These are phyloP conservation scores for Mycena sanguinolenta DNA, from an alignment of 768 basidiomycete genomes.

Conservation along the genomic window DNA sequence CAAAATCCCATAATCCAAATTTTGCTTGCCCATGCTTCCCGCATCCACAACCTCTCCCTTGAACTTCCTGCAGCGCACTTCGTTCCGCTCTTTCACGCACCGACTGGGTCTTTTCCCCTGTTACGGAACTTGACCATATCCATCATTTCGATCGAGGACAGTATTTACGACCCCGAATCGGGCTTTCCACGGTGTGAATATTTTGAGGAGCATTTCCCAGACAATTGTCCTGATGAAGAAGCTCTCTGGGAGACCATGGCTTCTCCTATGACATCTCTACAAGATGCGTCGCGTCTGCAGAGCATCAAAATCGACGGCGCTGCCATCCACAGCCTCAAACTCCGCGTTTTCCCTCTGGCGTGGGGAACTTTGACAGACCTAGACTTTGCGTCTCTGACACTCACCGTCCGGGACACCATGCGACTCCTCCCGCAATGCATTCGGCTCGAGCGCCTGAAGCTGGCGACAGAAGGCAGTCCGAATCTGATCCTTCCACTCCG, in stretches of 20 bases:
- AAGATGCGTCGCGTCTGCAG: not conserved
- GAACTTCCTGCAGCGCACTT: conserved; percentile 2
- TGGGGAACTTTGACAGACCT: conserved; percentile 12
- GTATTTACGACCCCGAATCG: not conserved
- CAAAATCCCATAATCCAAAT: conserved; percentile 2
- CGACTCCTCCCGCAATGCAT: not conserved
- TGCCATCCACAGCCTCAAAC: not conserved
- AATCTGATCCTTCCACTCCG: too few species aligned
- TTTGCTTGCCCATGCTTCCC: conserved; percentile 1
- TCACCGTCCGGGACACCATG: not conserved
- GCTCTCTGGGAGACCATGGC: not conserved
- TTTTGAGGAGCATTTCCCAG: not conserved
- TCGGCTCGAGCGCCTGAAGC: not conserved
- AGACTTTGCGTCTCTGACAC: not conserved
- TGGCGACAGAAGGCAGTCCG: too few species aligned
- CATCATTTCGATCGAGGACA: not conserved
- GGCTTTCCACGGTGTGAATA: not conserved
- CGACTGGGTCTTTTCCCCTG: not conserved
- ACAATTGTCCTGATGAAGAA: not conserved
- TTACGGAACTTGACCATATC: not conserved
- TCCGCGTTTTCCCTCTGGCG: not conserved
- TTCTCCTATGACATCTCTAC: not conserved
- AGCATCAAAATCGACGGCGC: not conserved
- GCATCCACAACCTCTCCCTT: conserved; percentile 7
- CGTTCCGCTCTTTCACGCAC: not conserved